phyloP scores from a whole-genome alignment of 2,329 filamentous ascomycete genomes.

The Purpureocillium lavendulum region DNA sequence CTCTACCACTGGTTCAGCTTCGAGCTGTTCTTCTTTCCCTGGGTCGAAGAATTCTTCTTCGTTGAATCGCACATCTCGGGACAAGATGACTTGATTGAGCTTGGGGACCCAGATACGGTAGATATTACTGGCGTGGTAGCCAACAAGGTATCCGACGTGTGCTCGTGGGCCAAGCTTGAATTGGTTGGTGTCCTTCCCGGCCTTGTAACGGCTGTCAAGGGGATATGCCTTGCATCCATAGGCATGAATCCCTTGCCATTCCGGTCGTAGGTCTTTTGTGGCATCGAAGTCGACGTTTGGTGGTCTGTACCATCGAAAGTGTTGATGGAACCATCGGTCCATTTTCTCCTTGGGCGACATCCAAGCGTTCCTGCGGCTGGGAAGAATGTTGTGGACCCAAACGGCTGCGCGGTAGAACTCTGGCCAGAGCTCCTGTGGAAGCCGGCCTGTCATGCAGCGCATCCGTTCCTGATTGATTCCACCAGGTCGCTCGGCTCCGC shows the following conservation, averaged over 20 bases:
- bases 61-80: neutral
- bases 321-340: neutral
- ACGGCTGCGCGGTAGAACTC: neutral
- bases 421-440: neutral
- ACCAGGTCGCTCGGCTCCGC: constrained; percentile 1
- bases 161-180: constrained; percentile 1
- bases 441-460: neutral
- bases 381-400: neutral
- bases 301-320: neutral
- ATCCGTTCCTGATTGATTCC: neutral
- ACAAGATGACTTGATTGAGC: neutral
- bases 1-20: neutral
- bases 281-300: neutral
- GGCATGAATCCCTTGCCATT: neutral
- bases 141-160: constrained; percentile 1
- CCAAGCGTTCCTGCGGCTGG: neutral
- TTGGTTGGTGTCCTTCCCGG: neutral
- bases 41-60: constrained; percentile 1
- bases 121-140: neutral
- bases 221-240: neutral
- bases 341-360: neutral
- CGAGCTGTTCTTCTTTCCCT: neutral
- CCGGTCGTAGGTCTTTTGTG: neutral
- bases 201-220: neutral
- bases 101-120: constrained; percentile 2